Evolutionary conservation across 352 stramenopile genomes (phyloP), one percentile per base, ranked within the genome.

Genomic region (Phytophthora constricta): DNA sequence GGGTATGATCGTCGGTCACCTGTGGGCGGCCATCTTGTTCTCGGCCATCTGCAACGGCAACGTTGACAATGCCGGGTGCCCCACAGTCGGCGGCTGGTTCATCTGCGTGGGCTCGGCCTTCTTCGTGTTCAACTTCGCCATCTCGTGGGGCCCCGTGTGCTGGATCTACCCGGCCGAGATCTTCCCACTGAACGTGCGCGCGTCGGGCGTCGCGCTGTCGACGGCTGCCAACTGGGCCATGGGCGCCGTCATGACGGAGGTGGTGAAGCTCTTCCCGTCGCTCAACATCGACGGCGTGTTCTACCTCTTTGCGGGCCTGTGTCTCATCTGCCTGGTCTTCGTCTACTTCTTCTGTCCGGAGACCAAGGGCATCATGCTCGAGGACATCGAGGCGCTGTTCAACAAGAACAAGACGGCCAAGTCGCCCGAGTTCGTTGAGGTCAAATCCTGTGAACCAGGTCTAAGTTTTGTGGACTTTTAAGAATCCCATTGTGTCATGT

Each of bases 211-310:
- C n/a, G n/a, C n/a, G n/a, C n/a, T n/a, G n/a, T n/a, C n/a, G n/a
- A n/a, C n/a, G n/a, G n/a, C n/a, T n/a, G n/a, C n/a, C n/a, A n/a
- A n/a, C n/a, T n/a, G n/a, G n/a, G n/a, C n/a, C n/a, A n/a, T n/a
- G n/a, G n/a, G n/a, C n/a, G n/a, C n/a, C n/a, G n/a, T n/a, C n/a
- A n/a, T n/a, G n/a, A n/a, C n/a, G n/a, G n/a, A n/a, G n/a, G n/a
- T n/a, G n/a, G n/a, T n/a, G n/a, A n/a, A n/a, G n/a, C n/a, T n/a
- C n/a, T n/a, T n/a, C n/a, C n/a, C 7, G 7, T 13, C 7, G 3
- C 41, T 49, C 53, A 70, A 77, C 65, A 74, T 77, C 59, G 64
- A 77, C 70, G 70, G 70, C 19, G 70, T 77, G 25, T 86, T 86
- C 66, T 79, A 67, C 60, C 69, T 86, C 7, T 39, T 39, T 39